Base-by-base conservation (phyloP, 345 rosid species). In the Melaleuca alternifolia region DNA sequence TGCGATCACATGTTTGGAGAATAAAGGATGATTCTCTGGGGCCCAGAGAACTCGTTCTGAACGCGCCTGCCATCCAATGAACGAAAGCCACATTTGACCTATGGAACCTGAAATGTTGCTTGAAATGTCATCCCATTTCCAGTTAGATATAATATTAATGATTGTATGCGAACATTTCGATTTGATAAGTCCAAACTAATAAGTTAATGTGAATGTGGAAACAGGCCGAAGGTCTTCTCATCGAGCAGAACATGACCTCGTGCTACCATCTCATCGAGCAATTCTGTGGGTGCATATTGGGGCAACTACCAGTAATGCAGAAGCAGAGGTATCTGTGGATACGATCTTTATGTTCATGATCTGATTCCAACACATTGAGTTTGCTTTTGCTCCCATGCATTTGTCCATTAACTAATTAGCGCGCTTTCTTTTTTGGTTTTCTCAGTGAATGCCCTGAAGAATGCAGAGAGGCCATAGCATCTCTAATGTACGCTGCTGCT, bases 401-500 rank as follows among this genome's bases (percentile, higher is more conserved):
- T 37, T 71, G 81, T 37, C 33, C 14, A 7, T 2, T 24, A 71
- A 37, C 81, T 71, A 37, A 71, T 71, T 37, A 71, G 26, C 1
- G 6, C 48, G 7, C 26, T 0, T 48, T 18, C 51, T 84, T 54
- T 62, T 82, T 33, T 85, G 65, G 28, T 77, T 7, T 6, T 76
- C 84, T 57, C 90, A 97, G 98, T 85, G 97, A 94, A 86, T 96
- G 98, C 77, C 99, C 98, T 50, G 94, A 91, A 61, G 99, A 94
- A 83, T 96, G 99, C 90, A 90, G 86, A 87, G 97, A 94, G 89
- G 96, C 98, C 77, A 90, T 93, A 30, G 88, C 95, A 21, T 94
- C 98, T 82, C 91, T 97, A 81, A 88, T 92, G 54, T 93, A 94
- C 54, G 98, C 98, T n/a, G 97, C 99, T 18, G 98, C 99, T 65